A percentile compares a stretch with the other conserved stretches of the same genome.
Conservation (phyloP, 371 early-diverging fungal genomes). For the Rhizopus delemar region DNA sequence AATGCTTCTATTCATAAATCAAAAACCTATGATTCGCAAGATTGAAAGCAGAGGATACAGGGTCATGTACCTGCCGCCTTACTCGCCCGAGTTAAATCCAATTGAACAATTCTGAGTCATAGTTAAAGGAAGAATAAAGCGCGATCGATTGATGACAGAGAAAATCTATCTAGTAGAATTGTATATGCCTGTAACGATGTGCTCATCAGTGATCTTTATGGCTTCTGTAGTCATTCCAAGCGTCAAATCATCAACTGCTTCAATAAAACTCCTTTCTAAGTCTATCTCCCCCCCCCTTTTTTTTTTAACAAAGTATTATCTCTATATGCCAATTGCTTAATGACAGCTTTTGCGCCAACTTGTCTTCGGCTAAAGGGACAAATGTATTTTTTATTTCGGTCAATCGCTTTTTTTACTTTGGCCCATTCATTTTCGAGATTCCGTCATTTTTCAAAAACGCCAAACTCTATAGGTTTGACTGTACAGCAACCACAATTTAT, state of each 20-base stretch:
- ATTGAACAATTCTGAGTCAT: conserved; percentile 11
- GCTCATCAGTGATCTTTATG: conserved; percentile 11
- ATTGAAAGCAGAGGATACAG: conserved; percentile 15
- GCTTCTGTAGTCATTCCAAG: conserved; percentile 17
- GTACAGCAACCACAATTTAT: not conserved
- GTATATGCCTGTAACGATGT: conserved; percentile 10
- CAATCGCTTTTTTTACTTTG: conserved; percentile 9
- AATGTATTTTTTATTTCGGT: conserved; percentile 6
- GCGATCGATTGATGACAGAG: conserved; percentile 10
- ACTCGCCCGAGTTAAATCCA: conserved; percentile 12
- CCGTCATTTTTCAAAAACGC: conserved; percentile 2
- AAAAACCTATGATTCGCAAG: conserved; percentile 1
- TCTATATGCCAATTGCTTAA: conserved; percentile 1
- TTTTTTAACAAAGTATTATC: conserved; percentile 2
- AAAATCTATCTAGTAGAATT: conserved; percentile 16
- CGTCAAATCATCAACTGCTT: conserved; percentile 10
- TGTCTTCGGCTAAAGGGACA: conserved; percentile 8
- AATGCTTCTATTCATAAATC: conserved; percentile 20
- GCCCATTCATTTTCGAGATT: conserved; percentile 1
- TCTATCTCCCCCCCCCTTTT: not conserved
- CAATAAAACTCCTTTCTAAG: conserved; percentile 2
- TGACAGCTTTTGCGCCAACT: conserved; percentile 6
- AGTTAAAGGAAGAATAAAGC: conserved; percentile 15
- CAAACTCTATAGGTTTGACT: conserved; percentile 10
- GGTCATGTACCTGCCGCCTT: conserved; percentile 10